Evolutionary conservation across 2,329 filamentous ascomycete genomes (phyloP), one percentile per base, ranked within the genome.

Genomic region (Byssoonygena ceratinophila): DNA sequence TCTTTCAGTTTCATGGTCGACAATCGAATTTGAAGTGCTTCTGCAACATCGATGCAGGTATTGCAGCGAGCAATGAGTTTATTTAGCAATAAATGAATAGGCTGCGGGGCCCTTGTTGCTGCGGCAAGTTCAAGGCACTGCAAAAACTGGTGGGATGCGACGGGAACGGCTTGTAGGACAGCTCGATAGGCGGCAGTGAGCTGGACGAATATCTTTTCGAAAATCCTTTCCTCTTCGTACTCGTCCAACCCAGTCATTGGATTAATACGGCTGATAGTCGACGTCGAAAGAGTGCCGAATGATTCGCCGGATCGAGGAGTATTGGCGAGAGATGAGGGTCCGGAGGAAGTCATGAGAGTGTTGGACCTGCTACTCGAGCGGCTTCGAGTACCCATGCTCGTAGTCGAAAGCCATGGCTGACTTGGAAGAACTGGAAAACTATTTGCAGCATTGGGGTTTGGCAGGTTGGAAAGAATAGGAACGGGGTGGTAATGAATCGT

Each of bases 301-400:
- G 86, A 87, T 61, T 94, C 88, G 40, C 84, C 85, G 6, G 87
- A 94, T 22, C 86, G 82, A 43, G 88, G 87, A 0, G 87, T 94
- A n/a, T 76, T 77, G 3, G 70, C 57, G 71, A 81, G 52, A 66
- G 77, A 66, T 7, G 68, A 69, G 75, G 68, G 64, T 20, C 67
- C 59, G 2, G 71, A 69, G 16, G 68, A 69, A 54, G 74, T 71
- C 53, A 76, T 72, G 66, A 76, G 65, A 12, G 74, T 75, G 59
- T 77, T 79, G 9, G 74, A 76, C 43, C 77, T 71, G 59, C 77
- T 79, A 47, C 72, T 76, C 18, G 70, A 73, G 43, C 71, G 66
- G 54, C 70, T 73, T 44, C 70, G 65, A 37, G 62, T 59, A 23
- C 63, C 64, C 45, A 62, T 64, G 54, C 62, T 66, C 39, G 69